phyloP scores from a whole-genome alignment of 2,329 filamentous ascomycete species.

The Thielaviopsis euricoi region DNA sequence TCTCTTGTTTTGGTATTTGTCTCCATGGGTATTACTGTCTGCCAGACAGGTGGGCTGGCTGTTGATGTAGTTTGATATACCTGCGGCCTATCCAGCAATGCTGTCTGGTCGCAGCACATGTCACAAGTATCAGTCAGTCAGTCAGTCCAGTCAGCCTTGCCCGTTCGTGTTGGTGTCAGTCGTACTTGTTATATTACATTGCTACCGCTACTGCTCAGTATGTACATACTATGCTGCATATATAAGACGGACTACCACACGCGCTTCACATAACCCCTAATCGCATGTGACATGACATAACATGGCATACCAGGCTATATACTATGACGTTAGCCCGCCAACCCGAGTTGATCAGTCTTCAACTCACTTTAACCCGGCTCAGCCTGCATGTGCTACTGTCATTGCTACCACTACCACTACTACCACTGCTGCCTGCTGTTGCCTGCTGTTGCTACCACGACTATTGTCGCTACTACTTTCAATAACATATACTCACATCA shows the following conservation, averaged over 20 bases:
- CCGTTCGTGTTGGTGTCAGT: not conserved
- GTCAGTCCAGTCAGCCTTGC: not conserved
- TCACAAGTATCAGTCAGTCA: not conserved
- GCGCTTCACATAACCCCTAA: not conserved
- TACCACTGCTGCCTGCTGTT: too few relatives aligned
- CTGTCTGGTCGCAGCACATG: not conserved
- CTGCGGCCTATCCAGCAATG: not conserved
- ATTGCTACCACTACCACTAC: too few relatives aligned
- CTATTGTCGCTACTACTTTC: too few relatives aligned
- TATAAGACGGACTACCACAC: not conserved
- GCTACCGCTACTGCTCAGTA: not conserved
- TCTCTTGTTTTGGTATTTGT: not conserved
- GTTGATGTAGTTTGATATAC: not conserved
- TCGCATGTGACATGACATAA: not conserved
- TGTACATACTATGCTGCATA: not conserved
- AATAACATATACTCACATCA: conserved; percentile 2
- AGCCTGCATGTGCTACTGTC: not conserved
- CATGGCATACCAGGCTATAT: not conserved
- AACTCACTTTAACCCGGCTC: not conserved
- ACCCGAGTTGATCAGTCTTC: not conserved
- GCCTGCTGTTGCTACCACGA: too few relatives aligned
- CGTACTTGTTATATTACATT: not conserved
- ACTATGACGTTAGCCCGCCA: not conserved
- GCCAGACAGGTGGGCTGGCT: not conserved
- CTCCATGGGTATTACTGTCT: not conserved